Conservation (phyloP, 345 rosid species). For the Pelargonium nanum region DNA sequence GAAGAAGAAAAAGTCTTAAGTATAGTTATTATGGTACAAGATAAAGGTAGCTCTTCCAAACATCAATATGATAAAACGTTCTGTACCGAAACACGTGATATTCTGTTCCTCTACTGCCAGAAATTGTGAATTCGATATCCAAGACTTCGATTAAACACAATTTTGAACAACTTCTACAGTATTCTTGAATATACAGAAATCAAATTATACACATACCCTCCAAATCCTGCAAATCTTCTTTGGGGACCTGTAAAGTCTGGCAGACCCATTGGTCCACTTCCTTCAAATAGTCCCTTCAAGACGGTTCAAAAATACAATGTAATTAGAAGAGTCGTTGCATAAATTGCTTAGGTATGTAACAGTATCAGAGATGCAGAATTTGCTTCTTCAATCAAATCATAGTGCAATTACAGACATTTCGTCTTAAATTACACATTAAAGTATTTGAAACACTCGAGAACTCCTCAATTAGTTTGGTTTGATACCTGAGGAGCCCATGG, state of each 20-base stretch:
- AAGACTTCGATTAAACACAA: background rate
- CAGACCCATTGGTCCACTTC: conserved; percentile 33
- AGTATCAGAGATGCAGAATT: background rate
- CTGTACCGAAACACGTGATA: background rate
- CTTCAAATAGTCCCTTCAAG: conserved; percentile 38
- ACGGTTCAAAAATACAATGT: conserved; percentile 3
- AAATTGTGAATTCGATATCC: background rate
- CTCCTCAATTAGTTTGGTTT: background rate
- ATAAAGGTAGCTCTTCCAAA: too few relatives aligned
- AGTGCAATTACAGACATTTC: background rate
- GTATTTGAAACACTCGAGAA: background rate
- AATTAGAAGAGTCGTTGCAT: background rate
- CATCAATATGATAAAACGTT: too few relatives aligned
- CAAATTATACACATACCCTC: conserved; percentile 29
- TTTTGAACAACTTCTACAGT: background rate
- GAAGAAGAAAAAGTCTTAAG: too few relatives aligned
- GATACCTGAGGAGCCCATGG: conserved; percentile 71
- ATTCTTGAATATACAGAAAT: background rate
- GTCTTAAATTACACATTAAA: background rate
- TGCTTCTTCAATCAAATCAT: background rate
- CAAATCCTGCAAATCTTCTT: conserved; percentile 41
- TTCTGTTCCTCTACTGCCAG: conserved; percentile 1
- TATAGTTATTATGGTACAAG: too few relatives aligned
- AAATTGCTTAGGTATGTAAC: background rate
- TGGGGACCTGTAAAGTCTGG: conserved; percentile 44